Percentiles rank a stretch among this genome's conserved stretches.
phyloP scores from a whole-genome alignment of 805 yeast genomes.

The Candida germanica region DNA sequence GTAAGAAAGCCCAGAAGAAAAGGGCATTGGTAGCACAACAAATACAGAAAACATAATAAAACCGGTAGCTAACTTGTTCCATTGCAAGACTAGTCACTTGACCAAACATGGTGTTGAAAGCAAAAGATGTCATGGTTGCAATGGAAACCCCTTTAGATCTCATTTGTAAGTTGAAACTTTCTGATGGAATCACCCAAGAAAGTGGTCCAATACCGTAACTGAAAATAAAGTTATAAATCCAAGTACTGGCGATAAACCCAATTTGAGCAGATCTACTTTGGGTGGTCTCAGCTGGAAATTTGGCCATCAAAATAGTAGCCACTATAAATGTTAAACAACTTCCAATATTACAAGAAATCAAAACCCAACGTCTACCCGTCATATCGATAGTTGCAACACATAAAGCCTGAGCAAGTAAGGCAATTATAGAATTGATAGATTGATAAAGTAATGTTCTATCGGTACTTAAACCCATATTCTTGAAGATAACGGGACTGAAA shows the following conservation, averaged over 20 bases:
- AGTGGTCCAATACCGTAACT: constrained; percentile 31
- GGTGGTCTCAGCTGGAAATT: constrained; percentile 15
- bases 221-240: constrained; percentile 31
- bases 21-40: constrained; percentile 23
- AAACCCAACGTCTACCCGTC: constrained; percentile 37
- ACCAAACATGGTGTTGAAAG: constrained; percentile 33
- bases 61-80: constrained; percentile 20
- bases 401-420: constrained; percentile 31
- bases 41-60: constrained; percentile 20
- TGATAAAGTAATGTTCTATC: constrained; percentile 24
- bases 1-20: constrained; percentile 29
- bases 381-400: constrained; percentile 34
- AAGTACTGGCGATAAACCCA: constrained; percentile 27
- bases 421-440: constrained; percentile 32
- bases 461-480: constrained; percentile 23
- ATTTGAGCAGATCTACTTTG: constrained; percentile 32
- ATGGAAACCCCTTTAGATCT: constrained; percentile 35
- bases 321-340: constrained; percentile 28
- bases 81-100: constrained; percentile 27
- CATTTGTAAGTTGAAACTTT: constrained; percentile 36
- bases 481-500: constrained; percentile 32
- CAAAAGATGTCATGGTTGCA: constrained; percentile 26
- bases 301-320: constrained; percentile 19
- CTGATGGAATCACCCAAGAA: constrained; percentile 40
- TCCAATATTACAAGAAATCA: constrained; percentile 28